Base-by-base conservation (phyloP, 805 yeast genomes). In the Yarrowia bubula region DNA sequence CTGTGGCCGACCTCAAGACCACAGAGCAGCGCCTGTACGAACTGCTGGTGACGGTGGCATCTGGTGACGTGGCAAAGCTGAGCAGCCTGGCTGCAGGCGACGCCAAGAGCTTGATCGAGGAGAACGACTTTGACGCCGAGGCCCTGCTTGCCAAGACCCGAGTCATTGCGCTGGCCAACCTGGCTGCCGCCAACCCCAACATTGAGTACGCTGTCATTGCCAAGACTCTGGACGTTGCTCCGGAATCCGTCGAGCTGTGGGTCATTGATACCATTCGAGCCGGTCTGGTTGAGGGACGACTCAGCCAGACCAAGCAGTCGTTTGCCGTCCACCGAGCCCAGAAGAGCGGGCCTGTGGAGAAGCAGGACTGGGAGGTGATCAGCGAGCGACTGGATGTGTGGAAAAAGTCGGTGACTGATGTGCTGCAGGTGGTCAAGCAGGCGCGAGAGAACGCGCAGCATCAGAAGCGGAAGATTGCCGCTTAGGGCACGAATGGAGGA, bases 211-310 rank as follows among this genome's bases (percentile, higher is more conserved):
- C 68, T n/a, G 70, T 67, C 22, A 75, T 79, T 62, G 73, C 77
- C 17, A 53, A 64, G 15, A 71, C 73, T 13, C 69, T 77, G 18
- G 72, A 70, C 32, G 70, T 78, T 17, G 67, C 72, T 15, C 73
- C 65, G 31, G 68, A 68, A 15, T 75, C 73, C 44, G 78, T 79
- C 28, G 82, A 79, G 71, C 47, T 71, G 37, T 73, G 79, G 72
- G 72, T 78, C 39, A 77, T 79, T 55, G 80, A 78, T 62, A 77
- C 79, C 35, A 76, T 78, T 67, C 74, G 78, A 65, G 78, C 79
- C 3, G 79, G 78, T 6, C 74, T 79, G 15, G 69, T 79, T 28
- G 74, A 75, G 69, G 82, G 82, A 67, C 75, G 80, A 65, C 74
- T 79, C 73, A 73, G 77, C 66, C 82, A 79, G 71, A 71, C 77